These are phyloP conservation scores for Bothriochloa decipiens DNA, from an alignment of 176 grass and related monocot species.

Conservation along the genomic window DNA sequence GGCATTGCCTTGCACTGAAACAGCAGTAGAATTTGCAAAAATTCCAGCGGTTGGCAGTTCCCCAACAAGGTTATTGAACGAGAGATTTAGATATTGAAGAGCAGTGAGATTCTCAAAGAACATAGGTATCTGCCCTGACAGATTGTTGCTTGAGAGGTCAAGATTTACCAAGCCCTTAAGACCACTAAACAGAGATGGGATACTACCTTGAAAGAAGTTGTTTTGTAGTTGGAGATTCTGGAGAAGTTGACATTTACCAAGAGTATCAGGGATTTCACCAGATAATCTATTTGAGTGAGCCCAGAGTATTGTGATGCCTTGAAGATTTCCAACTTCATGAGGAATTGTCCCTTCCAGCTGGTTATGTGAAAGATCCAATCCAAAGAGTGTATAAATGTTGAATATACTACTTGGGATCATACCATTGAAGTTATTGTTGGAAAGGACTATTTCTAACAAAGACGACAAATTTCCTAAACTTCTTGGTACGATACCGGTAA, in stretches of 20 bases:
- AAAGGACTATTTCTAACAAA: conserved; percentile 20
- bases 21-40: too few species aligned
- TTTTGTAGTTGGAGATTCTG: conserved; percentile 36
- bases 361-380: too few species aligned
- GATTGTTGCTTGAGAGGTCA: too few species aligned
- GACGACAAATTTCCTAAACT: conserved; percentile 36
- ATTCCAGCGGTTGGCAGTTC: too few species aligned
- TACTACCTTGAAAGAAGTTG: conserved; percentile 36
- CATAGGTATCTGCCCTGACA: too few species aligned
- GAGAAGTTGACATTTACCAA: conserved; percentile 47
- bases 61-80: too few species aligned
- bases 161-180: too few species aligned
- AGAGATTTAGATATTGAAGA: too few species aligned
- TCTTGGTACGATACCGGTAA: conserved; percentile 38
- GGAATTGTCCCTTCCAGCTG: too few species aligned
- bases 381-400: conserved; percentile 18
- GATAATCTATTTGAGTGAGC: conserved; percentile 37
- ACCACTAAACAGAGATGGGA: conserved; percentile 33
- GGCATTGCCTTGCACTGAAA: too few species aligned
- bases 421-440: conserved; percentile 43
- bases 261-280: conserved; percentile 42
- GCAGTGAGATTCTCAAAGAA: too few species aligned
- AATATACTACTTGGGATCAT: conserved; percentile 39
- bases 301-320: not conserved
- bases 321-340: conserved; percentile 35